Evolutionary conservation across 331 rosid genomes (phyloP).

Genomic region (Rhamnella rubrinervis): DNA sequence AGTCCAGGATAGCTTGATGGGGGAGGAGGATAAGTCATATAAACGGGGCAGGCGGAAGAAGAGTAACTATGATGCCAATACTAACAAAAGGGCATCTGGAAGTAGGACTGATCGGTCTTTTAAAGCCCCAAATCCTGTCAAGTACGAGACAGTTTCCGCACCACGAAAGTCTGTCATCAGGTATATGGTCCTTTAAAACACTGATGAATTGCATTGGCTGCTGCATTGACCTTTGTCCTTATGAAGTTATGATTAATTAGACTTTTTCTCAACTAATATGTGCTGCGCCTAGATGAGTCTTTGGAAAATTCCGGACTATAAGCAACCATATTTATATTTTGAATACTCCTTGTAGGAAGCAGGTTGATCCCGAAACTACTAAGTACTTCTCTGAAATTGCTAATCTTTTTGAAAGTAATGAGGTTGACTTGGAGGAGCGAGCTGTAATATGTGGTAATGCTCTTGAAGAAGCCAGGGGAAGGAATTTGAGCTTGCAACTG

Average conservation of each 20-base stretch:
- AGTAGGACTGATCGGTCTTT: background rate
- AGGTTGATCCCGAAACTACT: constrained; percentile 70
- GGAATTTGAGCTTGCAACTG: constrained; percentile 83
- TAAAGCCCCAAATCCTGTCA: constrained; percentile 18
- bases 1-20: constrained; percentile 35
- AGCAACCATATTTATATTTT: constrained; percentile 11
- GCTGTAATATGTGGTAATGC: constrained; percentile 72
- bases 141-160: constrained; percentile 14
- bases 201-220: background rate
- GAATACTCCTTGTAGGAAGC: constrained; percentile 57
- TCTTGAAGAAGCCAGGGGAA: constrained; percentile 73
- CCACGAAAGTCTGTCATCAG: constrained; percentile 45
- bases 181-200: constrained; percentile 24
- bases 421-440: constrained; percentile 68
- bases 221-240: background rate
- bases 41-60: constrained; percentile 33
- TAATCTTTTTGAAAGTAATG: constrained; percentile 62
- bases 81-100: constrained; percentile 28
- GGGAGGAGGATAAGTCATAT: constrained; percentile 30
- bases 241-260: background rate
- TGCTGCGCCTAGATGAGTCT: background rate
- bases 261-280: background rate
- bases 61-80: constrained; percentile 33
- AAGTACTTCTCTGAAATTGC: constrained; percentile 76
- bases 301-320: background rate